Conservation (phyloP, 306 rosid genomes). For the Clitoria ternatea region DNA sequence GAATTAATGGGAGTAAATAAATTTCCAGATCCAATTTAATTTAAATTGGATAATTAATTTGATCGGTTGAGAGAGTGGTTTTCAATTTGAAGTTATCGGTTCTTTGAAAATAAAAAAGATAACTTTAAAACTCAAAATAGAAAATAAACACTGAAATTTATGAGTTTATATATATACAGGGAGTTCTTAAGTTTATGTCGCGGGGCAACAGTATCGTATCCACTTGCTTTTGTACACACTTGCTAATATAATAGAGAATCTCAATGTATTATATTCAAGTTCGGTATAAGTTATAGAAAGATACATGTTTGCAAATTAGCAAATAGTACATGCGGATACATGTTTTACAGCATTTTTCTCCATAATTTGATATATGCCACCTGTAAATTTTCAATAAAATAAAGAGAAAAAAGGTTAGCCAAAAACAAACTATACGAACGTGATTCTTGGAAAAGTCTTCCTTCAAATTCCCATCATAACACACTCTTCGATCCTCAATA, state of each 20-base stretch:
- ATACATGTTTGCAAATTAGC: background rate
- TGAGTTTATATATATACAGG: background rate
- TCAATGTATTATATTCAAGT: background rate
- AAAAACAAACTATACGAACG: too few species aligned
- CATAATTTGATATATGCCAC: background rate
- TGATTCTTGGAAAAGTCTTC: too few species aligned
- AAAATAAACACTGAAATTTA: too few species aligned
- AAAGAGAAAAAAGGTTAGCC: too few species aligned
- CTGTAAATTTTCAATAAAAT: background rate
- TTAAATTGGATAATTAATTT: too few species aligned
- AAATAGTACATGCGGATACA: constrained; percentile 3
- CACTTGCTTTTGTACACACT: background rate
- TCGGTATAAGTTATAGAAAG: too few species aligned
- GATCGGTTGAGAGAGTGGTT: too few species aligned
- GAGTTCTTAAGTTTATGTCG: background rate
- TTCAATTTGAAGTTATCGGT: too few species aligned
- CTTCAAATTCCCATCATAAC: constrained; percentile 2
- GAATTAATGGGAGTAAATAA: too few species aligned
- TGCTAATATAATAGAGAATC: constrained; percentile 6
- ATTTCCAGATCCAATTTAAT: too few species aligned
- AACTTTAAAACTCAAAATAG: too few species aligned
- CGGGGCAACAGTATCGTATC: background rate
- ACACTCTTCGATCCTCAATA: background rate
- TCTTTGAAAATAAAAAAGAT: too few species aligned
- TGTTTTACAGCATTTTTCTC: background rate